Base-by-base conservation (phyloP, 768 basidiomycete species). In the Russula emetica region DNA sequence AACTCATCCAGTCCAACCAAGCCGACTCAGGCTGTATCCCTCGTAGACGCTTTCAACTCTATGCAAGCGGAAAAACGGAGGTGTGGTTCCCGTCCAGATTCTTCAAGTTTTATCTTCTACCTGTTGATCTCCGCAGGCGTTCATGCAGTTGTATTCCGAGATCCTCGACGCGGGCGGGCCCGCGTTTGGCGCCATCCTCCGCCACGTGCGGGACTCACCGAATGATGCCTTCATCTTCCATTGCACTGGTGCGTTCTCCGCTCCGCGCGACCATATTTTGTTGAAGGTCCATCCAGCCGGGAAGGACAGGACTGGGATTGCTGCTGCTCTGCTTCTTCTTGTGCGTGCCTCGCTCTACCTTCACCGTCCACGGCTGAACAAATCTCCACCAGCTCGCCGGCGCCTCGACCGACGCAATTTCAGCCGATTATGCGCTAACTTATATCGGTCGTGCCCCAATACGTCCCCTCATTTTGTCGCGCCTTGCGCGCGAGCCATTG, bases 51-150 rank as follows among this genome's bases (percentile, higher is more conserved):
- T 89, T 85, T 69, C 82, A 86, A 66, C 73, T 92, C 22, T 92
- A 92, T 63, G 87, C 90, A 30, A 87, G 85, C 69, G 90, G 86
- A 13, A 90, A 88, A 72, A 89, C 83, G 24, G 90, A 92, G 79
- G 90, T 86, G 69, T 54, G 67, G 60, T 24, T n/a, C 16, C 2
- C 20, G 16, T 36, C 34, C 20, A 18, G 3, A n/a, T 26, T 22
- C 38, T 18, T 16, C 38, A 18, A 40, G 0, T 58, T 32, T 32
- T 59, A 14, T 53, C 8, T 42, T 30, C 13, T 9, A 51, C 30
- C 50, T 22, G 28, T 26, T 45, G 50, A 66, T 9, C 28, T 47
- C 52, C 30, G 4, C 62, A 92, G 90, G 85, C 88, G 16, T 91
- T 92, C 71, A 86, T 90, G 81, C 84, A 86, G 67, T 75, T 90